phyloP scores from a whole-genome alignment of 2,329 filamentous ascomycete genomes.

The Aspergillus melleus region DNA sequence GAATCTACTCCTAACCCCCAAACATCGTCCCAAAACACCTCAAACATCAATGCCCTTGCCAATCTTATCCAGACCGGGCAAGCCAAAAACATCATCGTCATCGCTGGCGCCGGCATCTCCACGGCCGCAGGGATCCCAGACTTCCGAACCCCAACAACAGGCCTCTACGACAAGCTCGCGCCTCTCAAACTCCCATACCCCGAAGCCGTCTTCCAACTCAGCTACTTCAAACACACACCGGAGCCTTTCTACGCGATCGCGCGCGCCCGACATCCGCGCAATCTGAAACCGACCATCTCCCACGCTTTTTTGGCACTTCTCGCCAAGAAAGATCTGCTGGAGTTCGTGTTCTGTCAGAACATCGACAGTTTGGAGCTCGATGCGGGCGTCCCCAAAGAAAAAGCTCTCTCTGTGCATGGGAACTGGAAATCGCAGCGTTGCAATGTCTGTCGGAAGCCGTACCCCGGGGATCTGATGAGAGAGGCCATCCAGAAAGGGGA shows the following conservation, averaged over 20 bases:
- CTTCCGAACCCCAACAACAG: conserved; percentile 81
- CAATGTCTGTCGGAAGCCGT: conserved; percentile 71
- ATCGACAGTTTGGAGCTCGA: conserved; percentile 85
- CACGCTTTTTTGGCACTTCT: conserved; percentile 80
- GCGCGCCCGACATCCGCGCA: conserved; percentile 81
- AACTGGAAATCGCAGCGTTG: conserved; percentile 83
- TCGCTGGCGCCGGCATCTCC: conserved; percentile 71
- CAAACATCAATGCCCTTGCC: background rate
- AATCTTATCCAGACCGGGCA: conserved; percentile 2
- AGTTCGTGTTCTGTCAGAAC: conserved; percentile 86
- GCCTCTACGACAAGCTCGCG: conserved; percentile 81
- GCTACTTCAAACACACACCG: conserved; percentile 75
- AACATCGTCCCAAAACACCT: background rate
- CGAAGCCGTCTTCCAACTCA: conserved; percentile 84
- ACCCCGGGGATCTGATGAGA: conserved; percentile 68
- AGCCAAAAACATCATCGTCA: conserved; percentile 20
- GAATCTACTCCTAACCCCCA: background rate
- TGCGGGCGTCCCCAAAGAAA: conserved; percentile 72
- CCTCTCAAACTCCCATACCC: conserved; percentile 76
- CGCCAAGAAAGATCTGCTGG: conserved; percentile 69
- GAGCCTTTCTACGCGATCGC: conserved; percentile 83
- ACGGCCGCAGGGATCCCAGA: conserved; percentile 68
- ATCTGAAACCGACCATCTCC: conserved; percentile 76
- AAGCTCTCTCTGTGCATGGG: conserved; percentile 81
- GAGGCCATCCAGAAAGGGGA: conserved; percentile 62